A percentile compares a stretch with the other conserved stretches of the same genome.
phyloP scores from a whole-genome alignment of 1,284 basidiomycete species.

The Laetiporus sulphureus region DNA sequence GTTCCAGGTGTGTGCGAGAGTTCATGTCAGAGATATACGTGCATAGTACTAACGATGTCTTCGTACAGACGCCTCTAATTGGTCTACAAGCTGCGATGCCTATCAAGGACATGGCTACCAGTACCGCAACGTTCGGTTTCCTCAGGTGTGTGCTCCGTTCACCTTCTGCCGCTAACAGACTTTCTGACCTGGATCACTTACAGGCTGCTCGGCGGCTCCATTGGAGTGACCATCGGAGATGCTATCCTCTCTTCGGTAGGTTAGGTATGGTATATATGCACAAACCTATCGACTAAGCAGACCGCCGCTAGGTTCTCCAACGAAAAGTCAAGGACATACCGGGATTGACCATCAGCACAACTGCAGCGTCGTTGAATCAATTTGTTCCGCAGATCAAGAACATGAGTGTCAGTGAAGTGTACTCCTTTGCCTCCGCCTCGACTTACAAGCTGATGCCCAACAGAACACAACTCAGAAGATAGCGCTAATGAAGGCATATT shows the following conservation, averaged over 20 bases:
- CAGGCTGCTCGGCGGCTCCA: constrained; percentile 71
- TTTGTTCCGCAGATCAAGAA: constrained; percentile 45
- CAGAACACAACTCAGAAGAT: constrained; percentile 43
- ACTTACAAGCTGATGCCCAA: background rate
- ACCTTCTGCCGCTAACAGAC: too few species aligned
- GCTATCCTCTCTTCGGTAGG: constrained; percentile 58
- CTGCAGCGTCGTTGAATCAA: constrained; percentile 48
- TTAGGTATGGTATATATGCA: background rate
- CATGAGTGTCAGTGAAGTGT: constrained; percentile 39
- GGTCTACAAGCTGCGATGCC: constrained; percentile 79
- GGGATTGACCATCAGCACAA: constrained; percentile 40
- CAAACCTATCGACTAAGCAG: constrained; percentile 2
- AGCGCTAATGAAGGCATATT: constrained; percentile 63
- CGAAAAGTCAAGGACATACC: constrained; percentile 44
- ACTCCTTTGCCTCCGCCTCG: background rate
- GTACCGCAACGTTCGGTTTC: constrained; percentile 66
- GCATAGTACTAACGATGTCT: too few species aligned
- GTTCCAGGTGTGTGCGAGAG: constrained; percentile 43
- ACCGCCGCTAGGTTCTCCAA: constrained; percentile 38
- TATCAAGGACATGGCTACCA: constrained; percentile 74
- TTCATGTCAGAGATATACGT: too few species aligned
- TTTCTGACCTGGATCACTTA: background rate
- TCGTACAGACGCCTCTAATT: constrained; percentile 53
- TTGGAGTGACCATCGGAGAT: constrained; percentile 70
- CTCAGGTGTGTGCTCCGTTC: constrained; percentile 46